Conservation (phyloP, 2,329 filamentous ascomycete genomes). For the Paramyrothecium sp. region DNA sequence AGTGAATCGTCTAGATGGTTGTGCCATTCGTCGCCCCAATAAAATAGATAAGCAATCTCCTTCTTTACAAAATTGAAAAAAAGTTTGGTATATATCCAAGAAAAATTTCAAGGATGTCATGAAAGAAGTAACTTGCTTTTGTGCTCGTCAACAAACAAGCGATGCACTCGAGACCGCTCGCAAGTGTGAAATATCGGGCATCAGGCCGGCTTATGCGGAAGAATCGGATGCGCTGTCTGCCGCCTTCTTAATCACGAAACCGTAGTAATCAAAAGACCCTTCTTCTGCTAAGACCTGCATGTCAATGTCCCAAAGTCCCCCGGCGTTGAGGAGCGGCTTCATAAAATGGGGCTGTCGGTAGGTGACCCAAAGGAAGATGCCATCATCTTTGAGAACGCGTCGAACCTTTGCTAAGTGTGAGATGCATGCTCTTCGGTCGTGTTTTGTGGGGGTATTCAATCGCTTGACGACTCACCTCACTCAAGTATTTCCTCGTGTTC, state of each 20-base stretch:
- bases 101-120: too few species aligned
- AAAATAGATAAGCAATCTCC: too few species aligned
- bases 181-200: too few species aligned
- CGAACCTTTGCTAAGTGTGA: constrained; percentile 20
- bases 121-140: too few species aligned
- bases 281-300: constrained; percentile 37
- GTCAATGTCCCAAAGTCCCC: constrained; percentile 41
- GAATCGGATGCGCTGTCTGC: neutral
- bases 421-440: neutral
- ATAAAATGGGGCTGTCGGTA: constrained; percentile 56
- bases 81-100: too few species aligned
- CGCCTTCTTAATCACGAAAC: constrained; percentile 18
- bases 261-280: constrained; percentile 48
- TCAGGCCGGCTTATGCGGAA: too few species aligned
- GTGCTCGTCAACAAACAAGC: too few species aligned
- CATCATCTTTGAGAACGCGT: constrained; percentile 45
- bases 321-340: constrained; percentile 40
- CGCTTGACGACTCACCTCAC: constrained; percentile 36
- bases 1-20: too few species aligned
- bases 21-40: too few species aligned
- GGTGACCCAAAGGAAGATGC: constrained; percentile 50
- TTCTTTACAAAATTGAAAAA: too few species aligned
- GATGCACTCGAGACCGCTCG: too few species aligned
- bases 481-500: constrained; percentile 47
- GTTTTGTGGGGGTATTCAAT: too few species aligned